These are phyloP conservation scores for Achlya hypogyna DNA, from an alignment of 352 stramenopile genomes.

Conservation along the genomic window DNA sequence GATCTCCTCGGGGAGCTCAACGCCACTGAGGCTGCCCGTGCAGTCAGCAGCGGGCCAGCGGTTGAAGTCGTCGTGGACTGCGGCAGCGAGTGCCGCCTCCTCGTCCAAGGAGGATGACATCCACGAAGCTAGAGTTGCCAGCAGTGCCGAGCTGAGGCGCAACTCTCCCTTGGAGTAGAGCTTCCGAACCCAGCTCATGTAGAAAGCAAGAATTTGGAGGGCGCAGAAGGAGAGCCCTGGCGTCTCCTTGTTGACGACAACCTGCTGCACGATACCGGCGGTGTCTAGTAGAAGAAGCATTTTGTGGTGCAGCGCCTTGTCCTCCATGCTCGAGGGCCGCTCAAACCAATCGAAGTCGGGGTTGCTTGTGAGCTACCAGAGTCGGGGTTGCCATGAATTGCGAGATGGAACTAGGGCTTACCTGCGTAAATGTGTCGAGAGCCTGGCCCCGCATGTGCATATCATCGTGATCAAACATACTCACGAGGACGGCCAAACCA, in stretches of 20 bases:
- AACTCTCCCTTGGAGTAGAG: conserved; percentile 32
- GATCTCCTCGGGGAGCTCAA: conserved; percentile 1
- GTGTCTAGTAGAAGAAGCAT: conserved; percentile 25
- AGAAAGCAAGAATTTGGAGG: conserved; percentile 36
- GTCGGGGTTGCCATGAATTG: neutral
- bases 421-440: conserved; percentile 35
- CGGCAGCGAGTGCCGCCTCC: conserved; percentile 26
- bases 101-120: conserved; percentile 15
- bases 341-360: conserved; percentile 35
- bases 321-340: conserved; percentile 23
- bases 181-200: conserved; percentile 39
- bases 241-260: conserved; percentile 27
- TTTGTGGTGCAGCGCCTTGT: conserved; percentile 27
- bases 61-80: conserved; percentile 35
- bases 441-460: conserved; percentile 33
- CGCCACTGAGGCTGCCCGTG: neutral
- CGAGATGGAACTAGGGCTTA: neutral
- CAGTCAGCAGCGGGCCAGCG: conserved; percentile 32
- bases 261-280: conserved; percentile 20
- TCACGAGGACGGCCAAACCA: conserved; percentile 27
- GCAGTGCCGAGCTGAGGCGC: conserved; percentile 28
- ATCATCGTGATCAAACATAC: conserved; percentile 27
- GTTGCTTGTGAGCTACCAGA: conserved; percentile 28
- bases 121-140: conserved; percentile 27
- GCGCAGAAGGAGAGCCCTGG: conserved; percentile 27